Evolutionary conservation across 139 green algal species (phyloP).

Genomic region (Chlorella sp.): DNA sequence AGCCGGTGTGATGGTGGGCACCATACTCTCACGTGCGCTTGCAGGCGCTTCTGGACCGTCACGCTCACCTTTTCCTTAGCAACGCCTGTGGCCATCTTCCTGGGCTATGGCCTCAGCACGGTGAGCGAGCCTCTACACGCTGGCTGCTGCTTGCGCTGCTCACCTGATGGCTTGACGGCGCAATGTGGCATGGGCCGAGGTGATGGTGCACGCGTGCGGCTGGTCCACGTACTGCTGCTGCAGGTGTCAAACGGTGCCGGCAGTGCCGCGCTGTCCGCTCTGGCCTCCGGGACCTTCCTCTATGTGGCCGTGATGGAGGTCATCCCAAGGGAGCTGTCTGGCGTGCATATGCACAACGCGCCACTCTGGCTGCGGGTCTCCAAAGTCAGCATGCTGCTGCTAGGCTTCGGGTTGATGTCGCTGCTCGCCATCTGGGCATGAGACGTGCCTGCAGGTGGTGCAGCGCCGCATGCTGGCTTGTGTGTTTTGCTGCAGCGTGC

Average conservation of each 20-base stretch:
- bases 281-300: slow-evolving; percentile 76
- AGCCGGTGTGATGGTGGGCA: too few species aligned
- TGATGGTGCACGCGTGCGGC: too few species aligned
- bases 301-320: slow-evolving; percentile 85
- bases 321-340: slow-evolving; percentile 60
- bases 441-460: too few species aligned
- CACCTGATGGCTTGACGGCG: too few species aligned
- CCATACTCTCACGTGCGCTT: too few species aligned
- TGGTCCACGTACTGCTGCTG: too few species aligned
- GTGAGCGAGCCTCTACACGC: too few species aligned
- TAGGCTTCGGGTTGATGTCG: slow-evolving; percentile 67
- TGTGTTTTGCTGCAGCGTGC: too few species aligned
- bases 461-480: too few species aligned
- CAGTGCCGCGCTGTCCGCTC: slow-evolving; percentile 50
- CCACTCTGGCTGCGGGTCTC: slow-evolving; percentile 9
- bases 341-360: slow-evolving; percentile 5
- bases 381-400: slow-evolving; percentile 57
- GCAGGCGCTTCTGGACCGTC: slow-evolving; percentile 58
- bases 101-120: slow-evolving; percentile 48
- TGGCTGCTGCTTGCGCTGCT: too few species aligned
- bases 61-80: slow-evolving; percentile 57
- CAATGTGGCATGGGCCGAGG: too few species aligned
- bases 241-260: slow-evolving; percentile 29
- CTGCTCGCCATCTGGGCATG: slow-evolving; percentile 76
- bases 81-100: slow-evolving; percentile 63